A percentile compares a stretch with the other conserved stretches of the same genome.
Conservation (phyloP, 2,329 filamentous ascomycete genomes). For the Mariannaea elegans region DNA sequence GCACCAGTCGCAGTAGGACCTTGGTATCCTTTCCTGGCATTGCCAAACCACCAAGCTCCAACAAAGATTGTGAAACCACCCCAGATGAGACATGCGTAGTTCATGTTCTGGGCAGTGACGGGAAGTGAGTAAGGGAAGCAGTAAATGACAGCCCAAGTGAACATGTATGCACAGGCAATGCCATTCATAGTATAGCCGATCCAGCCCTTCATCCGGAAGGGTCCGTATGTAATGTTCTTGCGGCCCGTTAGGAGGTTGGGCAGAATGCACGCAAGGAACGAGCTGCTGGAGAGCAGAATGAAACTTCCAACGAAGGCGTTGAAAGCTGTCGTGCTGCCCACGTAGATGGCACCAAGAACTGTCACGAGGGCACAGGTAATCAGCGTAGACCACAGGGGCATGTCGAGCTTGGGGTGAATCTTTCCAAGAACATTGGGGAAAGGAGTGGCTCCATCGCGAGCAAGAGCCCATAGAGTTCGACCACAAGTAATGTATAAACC, state of each 20-base stretch:
- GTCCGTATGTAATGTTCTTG: conserved; percentile 56
- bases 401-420: conserved; percentile 43
- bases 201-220: conserved; percentile 62
- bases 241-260: conserved; percentile 59
- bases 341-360: conserved; percentile 69
- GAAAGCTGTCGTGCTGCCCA: conserved; percentile 73
- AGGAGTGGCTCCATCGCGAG: conserved; percentile 51
- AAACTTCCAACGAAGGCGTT: conserved; percentile 68
- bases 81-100: conserved; percentile 58
- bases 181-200: conserved; percentile 61
- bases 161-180: conserved; percentile 64
- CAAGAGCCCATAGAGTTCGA: conserved; percentile 52
- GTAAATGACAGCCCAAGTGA: conserved; percentile 70
- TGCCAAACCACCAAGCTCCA: conserved; percentile 52
- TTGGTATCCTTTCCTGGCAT: conserved; percentile 39
- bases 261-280: conserved; percentile 70
- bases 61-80: conserved; percentile 52
- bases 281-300: conserved; percentile 47
- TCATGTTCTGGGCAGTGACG: conserved; percentile 58
- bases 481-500: conserved; percentile 51
- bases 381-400: conserved; percentile 57
- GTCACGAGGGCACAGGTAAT: conserved; percentile 56
- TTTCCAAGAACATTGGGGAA: conserved; percentile 41
- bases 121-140: conserved; percentile 64
- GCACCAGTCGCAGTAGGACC: conserved; percentile 35